Conservation (phyloP, 192 early-diverging fungal species). For the Coemansia sp. region DNA sequence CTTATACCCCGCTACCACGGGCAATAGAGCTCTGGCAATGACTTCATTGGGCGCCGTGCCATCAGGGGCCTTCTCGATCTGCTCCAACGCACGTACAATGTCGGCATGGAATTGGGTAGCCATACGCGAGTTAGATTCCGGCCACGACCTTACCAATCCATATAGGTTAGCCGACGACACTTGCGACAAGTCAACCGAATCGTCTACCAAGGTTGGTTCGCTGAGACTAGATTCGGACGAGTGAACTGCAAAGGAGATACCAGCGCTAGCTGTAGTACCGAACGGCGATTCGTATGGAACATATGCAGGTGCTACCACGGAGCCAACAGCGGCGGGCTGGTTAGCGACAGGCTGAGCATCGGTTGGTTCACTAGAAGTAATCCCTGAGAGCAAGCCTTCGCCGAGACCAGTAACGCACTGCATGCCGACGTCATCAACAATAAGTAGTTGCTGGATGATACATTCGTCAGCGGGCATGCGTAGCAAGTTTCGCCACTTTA, state of each 20-base stretch:
- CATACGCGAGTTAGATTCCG: not conserved
- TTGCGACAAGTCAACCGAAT: not conserved
- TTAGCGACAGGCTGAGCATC: not conserved
- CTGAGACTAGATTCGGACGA: not conserved
- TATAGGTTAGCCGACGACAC: constrained; percentile 7
- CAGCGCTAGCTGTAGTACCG: not conserved
- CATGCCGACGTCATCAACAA: constrained; percentile 31
- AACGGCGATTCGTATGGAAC: constrained; percentile 23
- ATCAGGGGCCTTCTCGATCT: not conserved
- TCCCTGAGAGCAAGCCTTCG: not conserved
- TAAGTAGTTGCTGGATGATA: constrained; percentile 24
- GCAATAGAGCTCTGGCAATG: constrained; percentile 23
- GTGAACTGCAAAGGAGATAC: not conserved
- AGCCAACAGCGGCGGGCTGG: not conserved
- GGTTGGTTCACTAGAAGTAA: not conserved
- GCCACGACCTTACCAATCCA: constrained; percentile 8
- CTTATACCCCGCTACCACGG: constrained; percentile 15
- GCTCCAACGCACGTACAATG: constrained; percentile 5
- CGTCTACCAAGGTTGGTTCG: not conserved
- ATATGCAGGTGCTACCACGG: not conserved
- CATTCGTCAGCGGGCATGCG: constrained; percentile 15
- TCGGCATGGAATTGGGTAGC: constrained; percentile 14
- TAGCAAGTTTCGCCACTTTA: not conserved
- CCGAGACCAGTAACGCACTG: not conserved
- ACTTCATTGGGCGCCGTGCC: not conserved